These are phyloP conservation scores for Colletotrichum sp. DNA, from an alignment of 2,329 filamentous ascomycete species.

Conservation along the genomic window DNA sequence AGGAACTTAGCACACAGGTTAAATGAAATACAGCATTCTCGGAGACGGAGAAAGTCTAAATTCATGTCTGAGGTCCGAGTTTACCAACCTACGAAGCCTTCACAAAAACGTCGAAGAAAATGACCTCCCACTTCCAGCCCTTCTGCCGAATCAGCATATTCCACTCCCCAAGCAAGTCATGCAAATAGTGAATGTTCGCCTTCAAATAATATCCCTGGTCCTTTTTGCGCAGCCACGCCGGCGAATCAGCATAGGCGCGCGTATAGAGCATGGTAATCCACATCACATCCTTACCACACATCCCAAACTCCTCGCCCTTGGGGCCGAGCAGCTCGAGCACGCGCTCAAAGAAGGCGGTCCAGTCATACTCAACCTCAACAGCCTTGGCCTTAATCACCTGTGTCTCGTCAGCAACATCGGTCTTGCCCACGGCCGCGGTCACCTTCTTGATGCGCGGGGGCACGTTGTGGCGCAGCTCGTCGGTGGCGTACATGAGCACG, in stretches of 20 bases:
- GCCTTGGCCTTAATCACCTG: neutral
- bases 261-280: slow-evolving; percentile 9
- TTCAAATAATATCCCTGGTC: neutral
- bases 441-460: neutral
- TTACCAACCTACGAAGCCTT: neutral
- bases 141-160: neutral
- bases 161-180: slow-evolving; percentile 9
- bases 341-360: neutral
- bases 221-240: neutral
- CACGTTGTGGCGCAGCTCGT: neutral
- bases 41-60: too few species aligned
- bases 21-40: too few species aligned
- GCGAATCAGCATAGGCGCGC: neutral
- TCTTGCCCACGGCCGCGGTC: neutral
- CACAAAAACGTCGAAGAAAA: neutral
- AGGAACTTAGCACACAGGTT: too few species aligned
- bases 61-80: too few species aligned
- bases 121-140: neutral
- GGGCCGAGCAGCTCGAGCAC: neutral
- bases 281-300: slow-evolving; percentile 1
- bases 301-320: neutral
- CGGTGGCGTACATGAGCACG: neutral
- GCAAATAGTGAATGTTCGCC: neutral
- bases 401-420: neutral
- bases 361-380: neutral